phyloP scores from a whole-genome alignment of 768 basidiomycete species.

The Polyporus arcularius region DNA sequence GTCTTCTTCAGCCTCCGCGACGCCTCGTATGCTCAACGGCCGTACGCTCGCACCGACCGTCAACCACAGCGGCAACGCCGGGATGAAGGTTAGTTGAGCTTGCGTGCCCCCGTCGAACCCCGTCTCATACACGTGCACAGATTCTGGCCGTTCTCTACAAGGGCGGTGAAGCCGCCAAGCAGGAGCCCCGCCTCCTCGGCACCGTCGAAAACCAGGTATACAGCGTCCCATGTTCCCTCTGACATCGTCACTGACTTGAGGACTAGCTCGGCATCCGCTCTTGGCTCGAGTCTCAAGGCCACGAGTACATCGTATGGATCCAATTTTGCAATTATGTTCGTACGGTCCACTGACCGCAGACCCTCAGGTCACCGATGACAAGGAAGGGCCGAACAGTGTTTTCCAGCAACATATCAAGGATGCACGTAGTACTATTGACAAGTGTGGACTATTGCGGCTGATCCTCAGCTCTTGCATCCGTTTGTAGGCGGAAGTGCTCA shows the following conservation, averaged over 20 bases:
- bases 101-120: background rate
- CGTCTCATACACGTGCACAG: slow-evolving; percentile 34
- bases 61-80: slow-evolving; percentile 8
- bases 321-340: background rate
- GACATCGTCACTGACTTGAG: background rate
- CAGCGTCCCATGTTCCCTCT: background rate
- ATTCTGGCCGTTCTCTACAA: slow-evolving; percentile 75
- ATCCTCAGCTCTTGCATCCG: background rate
- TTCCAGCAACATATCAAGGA: slow-evolving; percentile 84
- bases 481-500: slow-evolving; percentile 69
- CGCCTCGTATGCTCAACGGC: slow-evolving; percentile 12
- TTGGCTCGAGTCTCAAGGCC: slow-evolving; percentile 72
- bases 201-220: slow-evolving; percentile 76
- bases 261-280: slow-evolving; percentile 67
- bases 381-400: slow-evolving; percentile 79
- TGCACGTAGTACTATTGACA: slow-evolving; percentile 50
- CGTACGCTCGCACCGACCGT: slow-evolving; percentile 16
- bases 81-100: slow-evolving; percentile 10
- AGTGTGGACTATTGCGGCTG: background rate
- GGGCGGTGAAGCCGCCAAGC: slow-evolving; percentile 62
- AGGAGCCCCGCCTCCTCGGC: slow-evolving; percentile 77
- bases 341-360: background rate
- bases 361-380: slow-evolving; percentile 72
- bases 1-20: slow-evolving; percentile 2
- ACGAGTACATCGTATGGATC: slow-evolving; percentile 66